Percentiles rank a stretch among this genome's conserved stretches.
Evolutionary conservation across 2,329 filamentous ascomycete genomes (phyloP).

Genomic region (Cladosporium sp.): DNA sequence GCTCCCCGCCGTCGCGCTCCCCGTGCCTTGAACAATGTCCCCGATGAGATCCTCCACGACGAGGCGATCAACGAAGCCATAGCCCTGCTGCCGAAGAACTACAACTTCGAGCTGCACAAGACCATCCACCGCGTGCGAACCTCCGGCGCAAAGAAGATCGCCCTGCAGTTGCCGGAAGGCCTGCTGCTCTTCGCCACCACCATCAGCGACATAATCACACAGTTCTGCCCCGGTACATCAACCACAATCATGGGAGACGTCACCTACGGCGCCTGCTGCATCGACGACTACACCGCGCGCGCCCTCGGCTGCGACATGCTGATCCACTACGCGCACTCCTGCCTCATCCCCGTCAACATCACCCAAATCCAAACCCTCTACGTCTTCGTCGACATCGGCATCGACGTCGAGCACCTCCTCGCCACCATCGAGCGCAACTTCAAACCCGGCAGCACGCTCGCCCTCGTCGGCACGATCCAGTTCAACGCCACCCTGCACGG

Average conservation of each 20-base stretch:
- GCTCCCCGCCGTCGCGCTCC: constrained; percentile 65
- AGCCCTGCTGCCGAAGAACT: constrained; percentile 82
- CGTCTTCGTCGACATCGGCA: constrained; percentile 96
- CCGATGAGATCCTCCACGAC: constrained; percentile 78
- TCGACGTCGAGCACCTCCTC: constrained; percentile 81
- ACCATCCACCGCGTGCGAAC: constrained; percentile 90
- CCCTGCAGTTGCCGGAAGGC: constrained; percentile 95
- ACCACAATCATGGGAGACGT: constrained; percentile 99
- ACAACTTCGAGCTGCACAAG: constrained; percentile 97
- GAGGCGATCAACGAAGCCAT: constrained; percentile 82
- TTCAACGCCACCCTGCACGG: constrained; percentile 97
- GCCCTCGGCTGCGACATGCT: constrained; percentile 90
- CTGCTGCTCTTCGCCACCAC: constrained; percentile 93
- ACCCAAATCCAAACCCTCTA: constrained; percentile 97
- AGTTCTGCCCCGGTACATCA: constrained; percentile 86
- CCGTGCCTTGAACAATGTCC: constrained; percentile 84
- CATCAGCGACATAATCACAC: constrained; percentile 89
- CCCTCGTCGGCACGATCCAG: constrained; percentile 93
- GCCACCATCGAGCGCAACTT: constrained; percentile 88
- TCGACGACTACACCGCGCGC: constrained; percentile 94
- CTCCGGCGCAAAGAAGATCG: constrained; percentile 71
- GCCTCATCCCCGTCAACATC: constrained; percentile 90
- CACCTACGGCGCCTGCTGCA: constrained; percentile 96
- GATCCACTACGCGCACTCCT: constrained; percentile 95
- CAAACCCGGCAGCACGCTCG: constrained; percentile 73